Evolutionary conservation across 371 early-diverging fungal genomes (phyloP).

Genomic region (Mucor saturninus): DNA sequence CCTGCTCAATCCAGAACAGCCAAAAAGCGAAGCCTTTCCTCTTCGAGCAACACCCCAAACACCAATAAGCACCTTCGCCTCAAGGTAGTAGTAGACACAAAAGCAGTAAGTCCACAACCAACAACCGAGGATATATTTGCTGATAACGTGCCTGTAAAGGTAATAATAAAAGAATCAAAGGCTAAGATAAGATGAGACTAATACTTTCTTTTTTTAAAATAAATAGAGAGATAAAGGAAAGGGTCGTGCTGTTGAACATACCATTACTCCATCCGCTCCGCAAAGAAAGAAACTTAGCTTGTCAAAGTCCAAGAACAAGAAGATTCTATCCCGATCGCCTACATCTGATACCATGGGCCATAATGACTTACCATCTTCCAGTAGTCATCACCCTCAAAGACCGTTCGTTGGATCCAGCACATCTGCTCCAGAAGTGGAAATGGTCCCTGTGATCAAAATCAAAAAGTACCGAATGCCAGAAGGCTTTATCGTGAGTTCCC

Average conservation of each 20-base stretch:
- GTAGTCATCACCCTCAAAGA: not conserved
- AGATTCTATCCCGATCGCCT: not conserved
- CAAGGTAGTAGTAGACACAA: too few relatives aligned
- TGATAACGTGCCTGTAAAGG: too few relatives aligned
- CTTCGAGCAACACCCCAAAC: not conserved
- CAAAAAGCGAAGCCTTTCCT: not conserved
- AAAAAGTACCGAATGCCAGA: too few relatives aligned
- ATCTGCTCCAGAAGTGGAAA: too few relatives aligned
- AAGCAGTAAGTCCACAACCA: too few relatives aligned
- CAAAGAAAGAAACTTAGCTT: constrained; percentile 14
- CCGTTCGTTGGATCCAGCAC: not conserved
- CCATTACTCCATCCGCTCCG: not conserved
- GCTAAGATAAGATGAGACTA: not conserved
- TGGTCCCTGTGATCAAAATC: too few relatives aligned
- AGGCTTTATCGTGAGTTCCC: too few relatives aligned
- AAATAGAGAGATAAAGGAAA: constrained; percentile 23
- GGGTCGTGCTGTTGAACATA: constrained; percentile 12
- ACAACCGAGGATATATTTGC: too few relatives aligned
- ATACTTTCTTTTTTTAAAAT: not conserved
- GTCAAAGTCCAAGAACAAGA: constrained; percentile 9
- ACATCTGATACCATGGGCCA: not conserved
- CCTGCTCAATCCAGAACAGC: not conserved
- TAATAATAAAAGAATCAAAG: too few relatives aligned
- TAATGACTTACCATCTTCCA: not conserved
- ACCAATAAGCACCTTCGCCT: not conserved